Percentiles rank a stretch among this genome's conserved stretches.
Conservation (phyloP, 352 stramenopile species). For the Stramenopiles sp. region DNA sequence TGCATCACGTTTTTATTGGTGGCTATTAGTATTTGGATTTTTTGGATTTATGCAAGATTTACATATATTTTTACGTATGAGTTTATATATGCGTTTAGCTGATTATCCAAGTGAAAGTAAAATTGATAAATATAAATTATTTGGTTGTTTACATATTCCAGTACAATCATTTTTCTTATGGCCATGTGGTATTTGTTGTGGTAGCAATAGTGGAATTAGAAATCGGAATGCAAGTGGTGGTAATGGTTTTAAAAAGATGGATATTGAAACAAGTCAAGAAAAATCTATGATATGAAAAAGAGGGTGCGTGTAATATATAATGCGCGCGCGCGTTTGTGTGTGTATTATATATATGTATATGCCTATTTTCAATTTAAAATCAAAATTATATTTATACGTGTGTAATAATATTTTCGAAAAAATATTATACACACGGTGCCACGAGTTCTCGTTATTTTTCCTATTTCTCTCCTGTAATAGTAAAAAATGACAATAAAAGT, state of each 20-base stretch:
- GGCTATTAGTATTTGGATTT: background rate
- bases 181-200: background rate
- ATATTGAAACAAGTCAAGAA: background rate
- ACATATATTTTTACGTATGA: constrained; percentile 1
- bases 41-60: constrained; percentile 2
- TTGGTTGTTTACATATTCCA: background rate
- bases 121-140: background rate
- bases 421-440: too few species aligned
- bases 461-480: too few species aligned
- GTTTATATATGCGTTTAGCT: background rate
- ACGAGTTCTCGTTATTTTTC: too few species aligned
- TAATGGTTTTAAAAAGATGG: background rate
- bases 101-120: constrained; percentile 6
- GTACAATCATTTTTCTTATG: constrained; percentile 4
- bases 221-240: background rate
- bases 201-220: background rate
- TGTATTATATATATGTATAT: too few species aligned
- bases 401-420: too few species aligned
- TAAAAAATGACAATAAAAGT: too few species aligned
- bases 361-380: too few species aligned
- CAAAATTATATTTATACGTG: too few species aligned
- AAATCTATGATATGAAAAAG: too few species aligned
- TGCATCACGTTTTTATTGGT: background rate
- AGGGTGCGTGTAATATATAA: too few species aligned
- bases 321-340: too few species aligned